Percentiles rank a stretch among this genome's conserved stretches.
These are phyloP conservation scores for Colletotrichum caudatum DNA, from an alignment of 2,329 filamentous ascomycete species.

Conservation along the genomic window DNA sequence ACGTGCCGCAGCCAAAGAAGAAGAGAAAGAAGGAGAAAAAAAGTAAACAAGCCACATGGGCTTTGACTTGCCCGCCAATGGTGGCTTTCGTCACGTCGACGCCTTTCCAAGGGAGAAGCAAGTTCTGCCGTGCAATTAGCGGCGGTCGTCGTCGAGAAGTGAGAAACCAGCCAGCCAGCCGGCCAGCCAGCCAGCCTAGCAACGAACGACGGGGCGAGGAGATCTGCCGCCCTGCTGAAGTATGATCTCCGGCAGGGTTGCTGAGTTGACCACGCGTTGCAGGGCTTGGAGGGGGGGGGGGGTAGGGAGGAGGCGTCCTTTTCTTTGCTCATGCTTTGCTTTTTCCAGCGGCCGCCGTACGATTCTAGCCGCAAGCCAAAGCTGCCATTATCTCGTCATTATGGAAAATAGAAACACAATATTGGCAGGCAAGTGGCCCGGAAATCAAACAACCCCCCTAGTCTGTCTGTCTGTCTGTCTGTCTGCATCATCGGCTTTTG, in stretches of 20 bases:
- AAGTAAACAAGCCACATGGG: constrained; percentile 19
- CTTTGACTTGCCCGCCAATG: constrained; percentile 8
- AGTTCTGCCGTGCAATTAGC: constrained; percentile 7
- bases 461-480: background rate
- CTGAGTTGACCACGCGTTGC: background rate
- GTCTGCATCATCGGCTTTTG: constrained; percentile 6
- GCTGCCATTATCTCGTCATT: constrained; percentile 29
- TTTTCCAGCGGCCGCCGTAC: constrained; percentile 34
- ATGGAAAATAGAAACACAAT: background rate
- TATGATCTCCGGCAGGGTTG: constrained; percentile 16
- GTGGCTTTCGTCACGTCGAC: background rate
- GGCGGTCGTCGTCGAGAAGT: background rate
- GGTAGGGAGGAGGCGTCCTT: background rate
- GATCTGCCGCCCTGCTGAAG: background rate
- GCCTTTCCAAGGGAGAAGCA: constrained; percentile 25
- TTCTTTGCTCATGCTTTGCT: constrained; percentile 21
- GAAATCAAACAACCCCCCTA: constrained; percentile 16
- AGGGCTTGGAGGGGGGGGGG: background rate
- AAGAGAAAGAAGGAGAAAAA: background rate
- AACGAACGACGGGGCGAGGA: constrained; percentile 1
- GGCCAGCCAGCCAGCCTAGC: no score
- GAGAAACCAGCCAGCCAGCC: background rate
- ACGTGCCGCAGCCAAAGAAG: constrained; percentile 16
- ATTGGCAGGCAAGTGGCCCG: background rate
- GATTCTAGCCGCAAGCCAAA: constrained; percentile 26